Evolutionary conservation across 768 basidiomycete genomes (phyloP), one percentile per base, ranked within the genome.

Genomic region (Boletus speciosus): DNA sequence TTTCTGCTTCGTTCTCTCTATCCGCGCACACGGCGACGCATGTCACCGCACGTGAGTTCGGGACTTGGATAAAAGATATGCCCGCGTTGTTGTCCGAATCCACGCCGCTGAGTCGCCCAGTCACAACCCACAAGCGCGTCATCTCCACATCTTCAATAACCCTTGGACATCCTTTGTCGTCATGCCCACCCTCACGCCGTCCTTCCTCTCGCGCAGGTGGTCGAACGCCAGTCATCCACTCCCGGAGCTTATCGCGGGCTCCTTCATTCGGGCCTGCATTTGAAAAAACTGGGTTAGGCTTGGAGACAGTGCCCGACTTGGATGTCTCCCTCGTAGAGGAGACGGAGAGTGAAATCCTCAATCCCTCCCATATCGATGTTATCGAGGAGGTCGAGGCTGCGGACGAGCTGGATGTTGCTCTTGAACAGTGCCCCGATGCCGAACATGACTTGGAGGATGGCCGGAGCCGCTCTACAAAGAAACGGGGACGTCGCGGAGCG

Each of bases 41-140:
- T 12, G 84, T 89, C 51, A 81, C 82, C 25, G 96, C 96, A 16
- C 78, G 77, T 38, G 92, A 90, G 53, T 91, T 99, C 64, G 94
- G 93, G 11, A 65, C 70, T 38, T 99, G 96, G 96, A 78, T 86
- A 52, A 85, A 82, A 70, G 84, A 85, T 61, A 76, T 99, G n/a
- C 90, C 91, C 25, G 73, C 79, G 27, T 77, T 91, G 49, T 77
- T 96, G 47, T 81, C 80, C 46, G 74, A 74, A 43, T 75, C 67
- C 25, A 59, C 41, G 15, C 66, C 56, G 1, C 54, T 46, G 42
- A 47, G 48, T 49, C 66, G 76, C 55, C 74, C 74, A 25, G 47
- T 60, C 43, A 58, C 52, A 14, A 62, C 75, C 11, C 88, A 88
- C 61, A 67, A 72, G 44, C 84, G 86, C 46, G 82, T 76, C 41